Conservation (phyloP, 106 monocot species). For the Iris macrosiphon region DNA sequence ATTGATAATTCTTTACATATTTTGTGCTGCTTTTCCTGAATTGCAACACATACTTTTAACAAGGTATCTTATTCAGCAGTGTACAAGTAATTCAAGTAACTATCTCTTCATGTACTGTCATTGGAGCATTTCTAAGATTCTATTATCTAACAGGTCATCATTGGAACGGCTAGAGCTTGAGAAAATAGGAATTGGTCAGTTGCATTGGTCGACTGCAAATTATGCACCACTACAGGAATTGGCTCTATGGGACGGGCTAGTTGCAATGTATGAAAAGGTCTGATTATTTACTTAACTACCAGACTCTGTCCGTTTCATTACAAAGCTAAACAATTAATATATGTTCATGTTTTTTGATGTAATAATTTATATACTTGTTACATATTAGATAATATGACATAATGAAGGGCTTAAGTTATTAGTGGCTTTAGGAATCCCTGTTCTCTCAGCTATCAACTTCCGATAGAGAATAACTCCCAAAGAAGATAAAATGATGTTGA, state of each 20-base stretch:
- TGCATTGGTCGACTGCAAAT: conserved; percentile 99
- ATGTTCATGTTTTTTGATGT: neutral
- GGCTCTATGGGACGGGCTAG: conserved; percentile 96
- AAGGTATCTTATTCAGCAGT: neutral
- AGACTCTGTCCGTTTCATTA: neutral
- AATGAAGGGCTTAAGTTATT: no score
- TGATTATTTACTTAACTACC: conserved; percentile 2
- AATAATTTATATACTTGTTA: no score
- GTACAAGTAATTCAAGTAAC: neutral
- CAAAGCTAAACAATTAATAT: neutral
- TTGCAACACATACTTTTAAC: neutral
- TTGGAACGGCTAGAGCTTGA: conserved; percentile 71
- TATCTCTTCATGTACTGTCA: neutral
- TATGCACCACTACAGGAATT: conserved; percentile 91
- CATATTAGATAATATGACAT: neutral
- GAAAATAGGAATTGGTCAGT: conserved; percentile 88
- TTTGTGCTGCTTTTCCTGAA: conserved; percentile 5
- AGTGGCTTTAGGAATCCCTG: no score
- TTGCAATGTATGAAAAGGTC: conserved; percentile 97
- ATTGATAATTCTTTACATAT: no score
- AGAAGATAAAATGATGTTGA: no score
- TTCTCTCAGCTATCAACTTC: no score
- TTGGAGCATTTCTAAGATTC: conserved; percentile 1
- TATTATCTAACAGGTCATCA: conserved; percentile 59
- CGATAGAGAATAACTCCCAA: no score